These are phyloP conservation scores for Fonsecaea erecta DNA, from an alignment of 2,329 filamentous ascomycete species.

Conservation along the genomic window DNA sequence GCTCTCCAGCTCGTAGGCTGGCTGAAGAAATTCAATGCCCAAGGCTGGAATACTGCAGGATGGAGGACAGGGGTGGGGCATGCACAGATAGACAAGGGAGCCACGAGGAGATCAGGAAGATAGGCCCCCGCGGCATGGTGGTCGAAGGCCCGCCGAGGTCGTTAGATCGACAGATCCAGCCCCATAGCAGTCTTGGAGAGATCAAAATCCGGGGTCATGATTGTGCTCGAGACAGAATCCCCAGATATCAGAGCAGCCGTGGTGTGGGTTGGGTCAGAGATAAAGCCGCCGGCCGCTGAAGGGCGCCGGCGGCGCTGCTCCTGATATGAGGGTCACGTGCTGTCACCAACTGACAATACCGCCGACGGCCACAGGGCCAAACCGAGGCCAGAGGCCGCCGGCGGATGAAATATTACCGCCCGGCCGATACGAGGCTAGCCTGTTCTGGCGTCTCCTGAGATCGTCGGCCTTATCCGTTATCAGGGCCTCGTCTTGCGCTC, in stretches of 20 bases:
- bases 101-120: slow-evolving; percentile 28
- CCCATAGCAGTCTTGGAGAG: slow-evolving; percentile 8
- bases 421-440: slow-evolving; percentile 15
- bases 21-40: background rate
- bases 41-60: slow-evolving; percentile 23
- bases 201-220: slow-evolving; percentile 17
- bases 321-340: slow-evolving; percentile 7
- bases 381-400: background rate
- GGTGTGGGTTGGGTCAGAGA: background rate
- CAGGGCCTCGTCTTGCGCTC: background rate
- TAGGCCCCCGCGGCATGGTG: slow-evolving; percentile 22
- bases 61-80: slow-evolving; percentile 21
- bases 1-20: slow-evolving; percentile 16
- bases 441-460: background rate
- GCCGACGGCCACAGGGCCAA: slow-evolving; percentile 24
- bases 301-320: slow-evolving; percentile 10
- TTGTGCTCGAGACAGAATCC: background rate
- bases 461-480: slow-evolving; percentile 25
- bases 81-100: slow-evolving; percentile 26
- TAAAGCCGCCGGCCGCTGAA: slow-evolving; percentile 6
- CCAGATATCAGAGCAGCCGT: background rate
- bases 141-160: slow-evolving; percentile 25
- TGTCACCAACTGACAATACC: slow-evolving; percentile 19
- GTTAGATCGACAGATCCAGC: slow-evolving; percentile 13
- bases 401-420: slow-evolving; percentile 23